Percentiles rank a stretch among this genome's conserved stretches.
Evolutionary conservation across 225 moss, liverwort and hornwort genomes (phyloP).

Genomic region (Straminergon stramineum): DNA sequence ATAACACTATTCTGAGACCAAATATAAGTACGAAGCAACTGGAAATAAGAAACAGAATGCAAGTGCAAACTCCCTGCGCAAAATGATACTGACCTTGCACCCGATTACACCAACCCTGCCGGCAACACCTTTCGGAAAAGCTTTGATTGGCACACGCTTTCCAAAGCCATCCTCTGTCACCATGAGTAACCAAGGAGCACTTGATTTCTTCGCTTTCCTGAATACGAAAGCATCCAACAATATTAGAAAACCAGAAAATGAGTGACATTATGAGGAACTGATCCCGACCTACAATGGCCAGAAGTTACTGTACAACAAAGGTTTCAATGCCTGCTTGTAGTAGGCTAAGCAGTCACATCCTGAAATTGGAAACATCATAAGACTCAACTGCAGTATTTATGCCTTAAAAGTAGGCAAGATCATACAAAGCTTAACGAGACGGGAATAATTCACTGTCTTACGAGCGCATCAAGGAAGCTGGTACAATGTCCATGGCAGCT

Average conservation of each 20-base stretch:
- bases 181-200: conserved; percentile 71
- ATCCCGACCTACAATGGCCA: neutral
- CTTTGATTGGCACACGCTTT: conserved; percentile 80
- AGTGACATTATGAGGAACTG: neutral
- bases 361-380: neutral
- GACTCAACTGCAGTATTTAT: neutral
- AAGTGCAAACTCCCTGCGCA: neutral
- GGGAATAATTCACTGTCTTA: conserved; percentile 6
- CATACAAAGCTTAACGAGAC: neutral
- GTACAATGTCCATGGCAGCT: conserved; percentile 89
- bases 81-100: conserved; percentile 54
- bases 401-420: neutral
- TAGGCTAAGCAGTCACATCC: neutral
- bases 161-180: conserved; percentile 86
- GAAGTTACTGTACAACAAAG: neutral
- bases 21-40: neutral
- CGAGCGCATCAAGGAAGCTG: conserved; percentile 58
- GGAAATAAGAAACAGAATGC: neutral
- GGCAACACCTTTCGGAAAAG: conserved; percentile 63
- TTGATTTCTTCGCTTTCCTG: conserved; percentile 33
- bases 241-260: neutral
- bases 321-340: neutral
- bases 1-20: neutral
- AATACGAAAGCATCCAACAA: neutral
- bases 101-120: conserved; percentile 93